phyloP scores from a whole-genome alignment of 495 filamentous ascomycete species.

The Zalerion maritima region DNA sequence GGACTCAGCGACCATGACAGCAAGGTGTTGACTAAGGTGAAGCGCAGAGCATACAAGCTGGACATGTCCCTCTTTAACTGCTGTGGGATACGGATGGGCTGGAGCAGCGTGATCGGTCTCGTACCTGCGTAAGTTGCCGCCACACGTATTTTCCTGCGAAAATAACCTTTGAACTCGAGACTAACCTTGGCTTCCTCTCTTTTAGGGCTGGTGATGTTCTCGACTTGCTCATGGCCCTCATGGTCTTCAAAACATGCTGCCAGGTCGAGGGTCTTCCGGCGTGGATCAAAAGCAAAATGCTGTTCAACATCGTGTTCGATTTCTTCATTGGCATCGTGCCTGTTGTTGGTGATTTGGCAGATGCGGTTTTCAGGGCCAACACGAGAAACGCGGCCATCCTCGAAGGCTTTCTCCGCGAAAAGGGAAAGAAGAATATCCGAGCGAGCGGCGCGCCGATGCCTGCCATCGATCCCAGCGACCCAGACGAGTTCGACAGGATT shows the following conservation, averaged over 20 bases:
- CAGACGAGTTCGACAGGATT: slow-evolving; percentile 24
- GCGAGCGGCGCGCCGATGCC: slow-evolving; percentile 16
- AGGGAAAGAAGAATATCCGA: slow-evolving; percentile 32
- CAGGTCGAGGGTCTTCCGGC: slow-evolving; percentile 56
- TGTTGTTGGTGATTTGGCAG: slow-evolving; percentile 69
- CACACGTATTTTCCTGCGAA: not conserved
- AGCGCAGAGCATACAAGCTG: slow-evolving; percentile 63
- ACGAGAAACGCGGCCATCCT: slow-evolving; percentile 62
- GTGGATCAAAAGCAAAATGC: slow-evolving; percentile 46
- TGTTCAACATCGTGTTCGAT: slow-evolving; percentile 63
- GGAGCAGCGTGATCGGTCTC: slow-evolving; percentile 65
- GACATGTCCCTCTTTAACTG: slow-evolving; percentile 68
- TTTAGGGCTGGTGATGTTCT: slow-evolving; percentile 57
- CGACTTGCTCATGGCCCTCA: slow-evolving; percentile 53
- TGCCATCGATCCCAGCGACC: slow-evolving; percentile 25
- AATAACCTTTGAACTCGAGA: not conserved
- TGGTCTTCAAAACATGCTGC: slow-evolving; percentile 51
- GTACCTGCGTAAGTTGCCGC: slow-evolving; percentile 52
- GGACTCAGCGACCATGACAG: slow-evolving; percentile 68
- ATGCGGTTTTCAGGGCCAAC: slow-evolving; percentile 48
- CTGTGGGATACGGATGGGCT: slow-evolving; percentile 66
- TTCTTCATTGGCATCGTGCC: slow-evolving; percentile 73
- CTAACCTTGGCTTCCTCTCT: not conserved
- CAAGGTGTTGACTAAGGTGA: slow-evolving; percentile 64
- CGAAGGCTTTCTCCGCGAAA: slow-evolving; percentile 53